Base-by-base conservation (phyloP, 75 land plant genomes). In the Cupressus sempervirens region DNA sequence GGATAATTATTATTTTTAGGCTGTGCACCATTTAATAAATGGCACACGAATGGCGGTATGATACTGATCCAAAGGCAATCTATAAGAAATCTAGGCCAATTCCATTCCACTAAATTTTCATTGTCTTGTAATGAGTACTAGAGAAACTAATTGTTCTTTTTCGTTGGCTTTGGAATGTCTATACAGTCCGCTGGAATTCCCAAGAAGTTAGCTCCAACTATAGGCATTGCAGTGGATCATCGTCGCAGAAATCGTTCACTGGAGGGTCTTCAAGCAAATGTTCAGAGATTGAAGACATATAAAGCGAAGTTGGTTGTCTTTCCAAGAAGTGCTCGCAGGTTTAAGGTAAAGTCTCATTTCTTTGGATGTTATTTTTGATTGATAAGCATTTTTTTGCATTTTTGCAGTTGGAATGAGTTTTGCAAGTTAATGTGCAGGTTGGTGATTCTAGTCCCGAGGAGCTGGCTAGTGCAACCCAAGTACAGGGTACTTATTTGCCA, bases 171-270 rank as follows among this genome's bases (percentile, higher is more conserved):
- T 68, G 73, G 30, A 26, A 68, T 80, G 48, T 80, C 15, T n/a
- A 18, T 34, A 30, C 88, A 94, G 96, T 91, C 90, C 80, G 95
- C 96, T 38, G 93, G 95, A 6, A 92, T 94, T 67, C 85, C 94
- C 8, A 94, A 94, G 86, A 94, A 93, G 76, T 88, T 92, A 73
- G 94, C 95, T 10, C 92, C 91, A 45, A 94, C 96, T 2, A 91
- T 94, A 83, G 94, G 96, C 23, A 94, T 93, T 34, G 89, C 96
- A 58, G 92, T 94, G 53, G 96, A 94, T 74, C 96, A 94, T 48
- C 89, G 96, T 3, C 84, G 96, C 15, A 93, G 84, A 84, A 95
- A 95, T 72, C 84, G 91, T 13, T 93, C 94, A 43, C 54, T 95
- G 34, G 96, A 95, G 88, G 86, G 94, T 67, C 89, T 94, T 26